Evolutionary conservation across 306 rosid genomes (phyloP), one percentile per base, ranked within the genome.

Genomic region (Citrullus colocynthis): DNA sequence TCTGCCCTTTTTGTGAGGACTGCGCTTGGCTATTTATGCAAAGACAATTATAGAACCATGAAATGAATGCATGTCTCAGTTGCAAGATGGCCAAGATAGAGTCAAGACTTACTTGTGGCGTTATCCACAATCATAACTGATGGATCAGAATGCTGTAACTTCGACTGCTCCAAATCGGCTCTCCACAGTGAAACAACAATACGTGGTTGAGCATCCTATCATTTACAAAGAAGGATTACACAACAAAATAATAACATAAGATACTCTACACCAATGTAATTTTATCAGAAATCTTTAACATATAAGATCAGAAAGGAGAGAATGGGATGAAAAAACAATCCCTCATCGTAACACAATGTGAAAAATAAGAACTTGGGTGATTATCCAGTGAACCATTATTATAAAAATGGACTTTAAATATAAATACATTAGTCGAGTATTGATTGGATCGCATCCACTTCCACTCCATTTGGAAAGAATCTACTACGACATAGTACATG

Each of bases 171-270:
- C 85, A 96, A 86, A 80, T 90, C 85, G 80, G 95, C 91, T 83
- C 87, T 91, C 98, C 98, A 96, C 78, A 96, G 80, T 69, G 90
- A 83, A 85, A 90, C 74, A 69, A 96, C 74, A 36, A 85, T 78
- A 6, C 92, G 92, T 8, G 99, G 99, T 74, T 34, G 86, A 18
- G 97, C 93, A 0, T 92, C 97, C 99, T 95, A 93, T 79, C 85
- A 84, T 86, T 82, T 73, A 74, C 74, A 80, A 79, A 67, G 9
- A 77, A 42, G 24, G 49, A 44, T 72, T 83, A 77, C 44, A 82
- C 16, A 61, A 55, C 61, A 80, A 49, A 71, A 51, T 74, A 28
- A 75, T 61, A 48, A 75, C 39, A 17, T 30, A 81, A 79, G 37
- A 37, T 1, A 76, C 28, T 58, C 49, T 17, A 2, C 5, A 2